Conservation (phyloP, 768 basidiomycete genomes). For the Kwoniella sp. region DNA sequence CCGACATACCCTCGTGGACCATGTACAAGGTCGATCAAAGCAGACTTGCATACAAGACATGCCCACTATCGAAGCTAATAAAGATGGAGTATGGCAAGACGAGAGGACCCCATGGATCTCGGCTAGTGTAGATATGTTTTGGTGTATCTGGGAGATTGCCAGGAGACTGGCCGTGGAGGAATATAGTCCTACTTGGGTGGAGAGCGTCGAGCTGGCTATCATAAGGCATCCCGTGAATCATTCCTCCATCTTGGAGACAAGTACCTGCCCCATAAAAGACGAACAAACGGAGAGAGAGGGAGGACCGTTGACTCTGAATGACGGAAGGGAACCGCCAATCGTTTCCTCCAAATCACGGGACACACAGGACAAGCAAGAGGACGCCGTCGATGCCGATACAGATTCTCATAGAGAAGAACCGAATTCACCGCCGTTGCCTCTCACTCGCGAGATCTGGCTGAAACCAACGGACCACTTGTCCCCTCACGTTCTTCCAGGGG, state of each 20-base stretch:
- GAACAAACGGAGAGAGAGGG: background rate
- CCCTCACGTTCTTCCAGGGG: slow-evolving; percentile 1
- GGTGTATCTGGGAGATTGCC: slow-evolving; percentile 26
- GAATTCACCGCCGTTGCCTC: too few species aligned
- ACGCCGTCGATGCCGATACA: too few species aligned
- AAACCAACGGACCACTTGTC: background rate
- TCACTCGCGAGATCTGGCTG: slow-evolving; percentile 18
- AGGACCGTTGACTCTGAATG: background rate
- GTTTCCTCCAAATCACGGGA: too few species aligned
- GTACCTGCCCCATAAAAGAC: background rate
- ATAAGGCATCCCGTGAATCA: slow-evolving; percentile 5
- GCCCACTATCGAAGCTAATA: slow-evolving; percentile 14
- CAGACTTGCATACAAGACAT: slow-evolving; percentile 13
- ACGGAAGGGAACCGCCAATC: background rate
- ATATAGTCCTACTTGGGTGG: background rate
- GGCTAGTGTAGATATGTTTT: slow-evolving; percentile 1
- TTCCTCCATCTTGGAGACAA: background rate
- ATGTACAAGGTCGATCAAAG: slow-evolving; percentile 10
- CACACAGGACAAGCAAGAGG: too few species aligned
- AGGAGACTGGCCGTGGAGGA: slow-evolving; percentile 10
- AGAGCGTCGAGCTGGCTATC: slow-evolving; percentile 1
- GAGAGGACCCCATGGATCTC: slow-evolving; percentile 27
- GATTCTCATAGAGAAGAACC: too few species aligned
- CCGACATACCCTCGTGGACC: slow-evolving; percentile 23
- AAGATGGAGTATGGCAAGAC: slow-evolving; percentile 12